These are phyloP conservation scores for Euphorbia tirucalli DNA, from an alignment of 345 rosid species.

Conservation along the genomic window DNA sequence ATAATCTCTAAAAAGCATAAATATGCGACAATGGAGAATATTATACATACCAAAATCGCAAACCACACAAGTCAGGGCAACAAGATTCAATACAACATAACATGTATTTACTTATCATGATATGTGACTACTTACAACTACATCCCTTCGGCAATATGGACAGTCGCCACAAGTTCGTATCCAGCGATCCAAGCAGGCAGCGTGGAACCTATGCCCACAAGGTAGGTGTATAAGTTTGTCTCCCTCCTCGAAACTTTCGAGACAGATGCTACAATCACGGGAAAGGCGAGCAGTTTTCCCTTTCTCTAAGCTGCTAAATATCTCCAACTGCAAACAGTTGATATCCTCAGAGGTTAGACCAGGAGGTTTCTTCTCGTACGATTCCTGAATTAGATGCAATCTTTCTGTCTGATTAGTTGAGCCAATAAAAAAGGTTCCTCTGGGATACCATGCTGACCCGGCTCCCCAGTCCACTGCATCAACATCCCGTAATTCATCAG, in stretches of 20 bases:
- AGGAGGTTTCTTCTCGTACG: conserved; percentile 59
- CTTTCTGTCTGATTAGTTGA: conserved; percentile 34
- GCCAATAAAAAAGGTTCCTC: conserved; percentile 23
- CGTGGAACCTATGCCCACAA: conserved; percentile 72
- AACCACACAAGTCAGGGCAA: not conserved
- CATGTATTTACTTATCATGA: conserved; percentile 9
- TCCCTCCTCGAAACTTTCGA: conserved; percentile 67
- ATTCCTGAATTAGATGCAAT: conserved; percentile 24
- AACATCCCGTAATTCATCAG: conserved; percentile 43
- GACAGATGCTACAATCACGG: conserved; percentile 74
- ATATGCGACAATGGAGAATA: not conserved
- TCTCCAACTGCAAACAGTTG: conserved; percentile 45
- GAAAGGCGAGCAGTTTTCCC: conserved; percentile 27
- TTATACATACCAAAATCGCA: not conserved
- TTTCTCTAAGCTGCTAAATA: conserved; percentile 35
- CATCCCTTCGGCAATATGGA: conserved; percentile 78
- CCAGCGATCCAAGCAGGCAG: conserved; percentile 84
- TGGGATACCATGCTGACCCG: conserved; percentile 16
- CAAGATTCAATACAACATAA: not conserved
- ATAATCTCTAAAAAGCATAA: too few species aligned
- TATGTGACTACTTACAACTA: conserved; percentile 21
- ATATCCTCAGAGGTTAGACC: conserved; percentile 64
- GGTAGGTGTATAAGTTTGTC: conserved; percentile 58
- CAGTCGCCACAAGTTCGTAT: conserved; percentile 84
- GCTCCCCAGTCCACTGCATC: conserved; percentile 45